Evolutionary conservation across 352 stramenopile genomes (phyloP), one percentile per base, ranked within the genome.

Genomic region (Phytophthora syringae): DNA sequence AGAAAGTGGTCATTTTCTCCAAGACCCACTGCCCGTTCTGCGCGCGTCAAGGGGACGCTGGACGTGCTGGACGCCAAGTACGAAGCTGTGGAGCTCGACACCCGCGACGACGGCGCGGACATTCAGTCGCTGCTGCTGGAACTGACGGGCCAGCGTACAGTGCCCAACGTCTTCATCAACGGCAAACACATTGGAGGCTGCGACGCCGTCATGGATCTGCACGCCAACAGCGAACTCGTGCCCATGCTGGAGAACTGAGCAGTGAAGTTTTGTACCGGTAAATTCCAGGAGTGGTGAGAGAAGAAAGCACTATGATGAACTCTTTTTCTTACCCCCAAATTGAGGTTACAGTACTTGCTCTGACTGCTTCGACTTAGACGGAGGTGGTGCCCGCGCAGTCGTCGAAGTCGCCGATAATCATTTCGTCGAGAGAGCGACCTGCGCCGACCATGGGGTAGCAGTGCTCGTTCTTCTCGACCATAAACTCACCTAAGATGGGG

Each of bases 141-240:
- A 7, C 79, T 99, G 45, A 99, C 96, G 39, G 95, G 94, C 52
- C 96, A 99, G 70, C 85, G 89, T 69, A 99, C 95, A 1, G 97
- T 99, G 43, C 97, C 98, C 2, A 99, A 99, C 80, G 95, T 99
- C 30, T 99, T 99, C 79, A 95, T 99, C 67, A 97, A 97, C 45
- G 96, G 96, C 60, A 82, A 98, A 67, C 93, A 98, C 85, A 85
- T 99, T 57, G 97, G 97, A 67, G 97, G 97, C 55, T 98, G 97
- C 60, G 96, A 99, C 69, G 68, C 73, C 12, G 72, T 82, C 10
- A 64, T 88, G 60, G 64, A 37, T 16, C 77, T 93, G 42, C 79
- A 93, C 62, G 72, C 74, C 15, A 69, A 71, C 45, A 79, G 78
- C 28, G 76, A 91, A 72, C 74, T 93, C 30, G 56, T 82, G 40